Conservation (phyloP, 2,329 filamentous ascomycete genomes). For the Pyrenochaeta sp. region DNA sequence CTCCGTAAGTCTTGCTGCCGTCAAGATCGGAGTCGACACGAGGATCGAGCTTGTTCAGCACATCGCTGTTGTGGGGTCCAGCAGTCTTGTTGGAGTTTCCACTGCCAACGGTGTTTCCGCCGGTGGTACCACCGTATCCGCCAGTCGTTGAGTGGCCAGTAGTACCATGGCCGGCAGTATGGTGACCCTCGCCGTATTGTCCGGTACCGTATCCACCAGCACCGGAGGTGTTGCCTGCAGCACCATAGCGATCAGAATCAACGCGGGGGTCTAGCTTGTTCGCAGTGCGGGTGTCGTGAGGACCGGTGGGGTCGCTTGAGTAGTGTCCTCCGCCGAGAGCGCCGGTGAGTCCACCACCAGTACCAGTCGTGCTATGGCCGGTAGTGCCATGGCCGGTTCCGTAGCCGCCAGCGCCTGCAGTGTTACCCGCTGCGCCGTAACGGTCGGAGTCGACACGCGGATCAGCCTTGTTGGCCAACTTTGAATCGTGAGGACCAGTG, state of each 20-base stretch:
- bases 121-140: conserved; percentile 8
- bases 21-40: conserved; percentile 48
- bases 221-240: conserved; percentile 36
- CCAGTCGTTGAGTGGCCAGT: conserved; percentile 3
- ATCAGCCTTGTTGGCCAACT: conserved; percentile 39
- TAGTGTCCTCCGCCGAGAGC: conserved; percentile 10
- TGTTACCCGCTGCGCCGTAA: conserved; percentile 35
- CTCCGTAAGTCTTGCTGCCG: conserved; percentile 41
- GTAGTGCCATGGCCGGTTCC: conserved; percentile 10
- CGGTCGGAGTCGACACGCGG: conserved; percentile 42
- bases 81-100: conserved; percentile 41
- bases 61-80: conserved; percentile 42
- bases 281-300: conserved; percentile 21
- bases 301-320: conserved; percentile 22
- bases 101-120: conserved; percentile 19
- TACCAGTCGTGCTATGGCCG: conserved; percentile 3
- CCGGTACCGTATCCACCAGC: conserved; percentile 26
- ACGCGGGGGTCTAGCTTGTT: conserved; percentile 36
- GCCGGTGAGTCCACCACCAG: conserved; percentile 5
- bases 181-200: conserved; percentile 6
- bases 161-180: conserved; percentile 5
- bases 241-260: conserved; percentile 31
- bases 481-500: conserved; percentile 40
- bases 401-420: conserved; percentile 31
- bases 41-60: conserved; percentile 45